phyloP scores from a whole-genome alignment of 176 grass and related monocot genomes.

The Phragmites australis region DNA sequence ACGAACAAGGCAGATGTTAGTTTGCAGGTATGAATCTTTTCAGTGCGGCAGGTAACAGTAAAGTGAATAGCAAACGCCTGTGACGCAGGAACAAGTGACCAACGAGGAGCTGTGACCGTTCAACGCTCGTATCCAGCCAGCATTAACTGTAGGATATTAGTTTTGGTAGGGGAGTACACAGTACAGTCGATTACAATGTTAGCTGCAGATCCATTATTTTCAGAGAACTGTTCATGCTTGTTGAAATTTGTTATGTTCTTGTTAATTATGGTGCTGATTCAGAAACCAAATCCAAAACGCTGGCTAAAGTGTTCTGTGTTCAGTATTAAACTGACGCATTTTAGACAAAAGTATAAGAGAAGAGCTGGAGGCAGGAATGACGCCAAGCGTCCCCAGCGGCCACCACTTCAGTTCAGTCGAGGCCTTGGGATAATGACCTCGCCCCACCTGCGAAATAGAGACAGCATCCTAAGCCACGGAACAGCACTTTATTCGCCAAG shows the following conservation, averaged over 20 bases:
- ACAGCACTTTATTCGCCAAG: background rate
- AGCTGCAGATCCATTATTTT: background rate
- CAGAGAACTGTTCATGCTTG: background rate
- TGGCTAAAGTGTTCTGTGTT: background rate
- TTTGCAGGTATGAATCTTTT: background rate
- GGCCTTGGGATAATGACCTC: background rate
- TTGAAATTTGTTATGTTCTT: background rate
- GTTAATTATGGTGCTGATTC: background rate
- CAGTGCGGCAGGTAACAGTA: background rate
- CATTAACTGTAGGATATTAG: too few species aligned
- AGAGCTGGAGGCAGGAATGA: background rate
- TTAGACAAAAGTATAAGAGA: background rate
- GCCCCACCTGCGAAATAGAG: background rate
- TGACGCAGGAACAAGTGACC: background rate
- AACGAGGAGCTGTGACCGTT: background rate
- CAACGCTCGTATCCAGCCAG: too few species aligned
- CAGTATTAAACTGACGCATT: background rate
- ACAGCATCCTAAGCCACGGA: slow-evolving; percentile 7
- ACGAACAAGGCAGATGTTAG: background rate
- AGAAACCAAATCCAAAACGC: background rate
- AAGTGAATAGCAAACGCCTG: too few species aligned
- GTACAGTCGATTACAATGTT: too few species aligned
- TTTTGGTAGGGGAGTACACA: too few species aligned
- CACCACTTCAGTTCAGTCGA: slow-evolving; percentile 6
- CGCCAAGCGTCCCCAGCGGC: background rate